Percentiles rank a stretch among this genome's conserved stretches.
These are phyloP conservation scores for Lippia alba DNA, from an alignment of 305 asterid species.

Conservation along the genomic window DNA sequence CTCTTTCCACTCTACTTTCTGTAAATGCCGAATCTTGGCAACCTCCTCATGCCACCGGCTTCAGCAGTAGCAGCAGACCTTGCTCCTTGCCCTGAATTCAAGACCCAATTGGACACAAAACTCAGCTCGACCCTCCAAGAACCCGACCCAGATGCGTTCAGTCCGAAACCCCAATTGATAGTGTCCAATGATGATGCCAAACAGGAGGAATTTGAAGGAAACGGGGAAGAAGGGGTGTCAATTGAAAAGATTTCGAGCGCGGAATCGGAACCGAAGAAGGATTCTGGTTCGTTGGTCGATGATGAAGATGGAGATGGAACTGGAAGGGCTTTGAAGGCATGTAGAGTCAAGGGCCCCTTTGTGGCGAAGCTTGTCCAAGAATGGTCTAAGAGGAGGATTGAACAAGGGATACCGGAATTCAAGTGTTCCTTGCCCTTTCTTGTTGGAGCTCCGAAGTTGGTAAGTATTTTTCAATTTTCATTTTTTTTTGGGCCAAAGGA, in stretches of 20 bases:
- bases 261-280: conserved; percentile 25
- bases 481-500: no score
- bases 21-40: conserved; percentile 53
- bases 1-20: conserved; percentile 25
- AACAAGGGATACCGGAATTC: conserved; percentile 50
- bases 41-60: conserved; percentile 38
- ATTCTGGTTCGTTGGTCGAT: neutral
- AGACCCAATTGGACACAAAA: conserved; percentile 24
- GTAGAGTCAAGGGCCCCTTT: conserved; percentile 31
- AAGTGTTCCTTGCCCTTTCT: conserved; percentile 62
- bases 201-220: conserved; percentile 19
- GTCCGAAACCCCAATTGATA: conserved; percentile 18
- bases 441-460: conserved; percentile 63
- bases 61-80: conserved; percentile 33
- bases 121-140: conserved; percentile 20
- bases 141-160: conserved; percentile 21
- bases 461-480: conserved; percentile 27
- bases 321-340: conserved; percentile 34
- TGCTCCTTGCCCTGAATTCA: conserved; percentile 34
- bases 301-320: conserved; percentile 34
- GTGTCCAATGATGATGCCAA: conserved; percentile 16
- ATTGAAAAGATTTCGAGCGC: conserved; percentile 11
- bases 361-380: conserved; percentile 40
- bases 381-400: conserved; percentile 48
- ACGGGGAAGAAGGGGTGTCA: conserved; percentile 17